Evolutionary conservation across 441 rosid genomes (phyloP), one percentile per base, ranked within the genome.

Genomic region (Syzygium malaccense): DNA sequence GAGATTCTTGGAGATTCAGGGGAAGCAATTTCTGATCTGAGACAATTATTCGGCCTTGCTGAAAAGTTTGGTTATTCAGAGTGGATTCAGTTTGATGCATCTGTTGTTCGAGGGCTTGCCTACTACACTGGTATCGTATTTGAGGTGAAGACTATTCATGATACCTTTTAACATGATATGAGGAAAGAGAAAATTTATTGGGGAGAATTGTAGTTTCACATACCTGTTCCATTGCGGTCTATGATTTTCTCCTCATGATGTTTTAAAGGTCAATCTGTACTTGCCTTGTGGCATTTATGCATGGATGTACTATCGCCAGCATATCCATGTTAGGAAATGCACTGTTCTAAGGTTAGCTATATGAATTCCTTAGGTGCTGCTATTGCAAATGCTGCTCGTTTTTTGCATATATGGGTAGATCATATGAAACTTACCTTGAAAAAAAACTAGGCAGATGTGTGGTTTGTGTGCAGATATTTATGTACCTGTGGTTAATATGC

Each of bases 11-110:
- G 98, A 90, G 95, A 93, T 90, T 92, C 92, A 20, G 99, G 99
- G 87, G 98, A 97, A 92, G 99, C 98, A 53, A 85, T 96, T 91
- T 89, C 96, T 13, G 96, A 97, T 90, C 93, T 97, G 89, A 97
- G 95, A 91, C 94, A 91, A 87, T 92, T 97, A 54, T 97, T 96
- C 91, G 94, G 93, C 41, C 97, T 97, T 79, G 98, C 96, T 90
- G 99, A 97, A 92, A 95, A 93, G 90, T 96, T 94, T 91, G 99
- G 99, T 86, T 96, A 93, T 89, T 94, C 97, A 19, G 97, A 96
- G 84, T 97, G 99, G 99, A 95, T 97, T 91, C 97, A 95, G 91
- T 96, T 97, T 94, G 98, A 97, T 91, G 98, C 98, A 88, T 97
- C 99, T 49, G 92, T 96, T 90, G 99, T 97, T 49, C 98, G 99